Percentiles rank a stretch among this genome's conserved stretches.
Evolutionary conservation across 176 grass and related monocot genomes (phyloP).

Genomic region (Triticum monococcum): DNA sequence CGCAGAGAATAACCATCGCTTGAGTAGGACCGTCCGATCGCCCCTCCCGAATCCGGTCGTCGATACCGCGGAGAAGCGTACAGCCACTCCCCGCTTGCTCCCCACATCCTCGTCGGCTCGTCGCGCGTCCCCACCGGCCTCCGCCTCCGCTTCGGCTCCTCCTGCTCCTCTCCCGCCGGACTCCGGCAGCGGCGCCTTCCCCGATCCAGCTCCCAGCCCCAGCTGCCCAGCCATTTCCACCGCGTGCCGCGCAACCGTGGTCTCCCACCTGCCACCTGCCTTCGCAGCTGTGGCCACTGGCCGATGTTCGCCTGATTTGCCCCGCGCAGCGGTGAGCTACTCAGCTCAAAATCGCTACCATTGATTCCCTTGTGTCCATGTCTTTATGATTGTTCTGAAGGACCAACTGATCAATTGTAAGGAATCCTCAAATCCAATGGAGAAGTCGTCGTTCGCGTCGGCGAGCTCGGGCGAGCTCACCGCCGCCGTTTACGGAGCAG

Average conservation of each 20-base stretch:
- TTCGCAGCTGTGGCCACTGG: not conserved
- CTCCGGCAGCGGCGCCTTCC: not conserved
- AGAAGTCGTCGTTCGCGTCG: slow-evolving; percentile 50
- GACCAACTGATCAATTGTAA: not conserved
- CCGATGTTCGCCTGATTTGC: not conserved
- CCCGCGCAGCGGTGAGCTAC: not conserved
- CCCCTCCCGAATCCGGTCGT: not conserved
- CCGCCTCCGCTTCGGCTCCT: not conserved
- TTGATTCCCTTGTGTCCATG: not conserved
- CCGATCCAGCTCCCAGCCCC: not conserved
- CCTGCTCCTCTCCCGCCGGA: not conserved
- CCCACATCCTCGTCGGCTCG: not conserved
- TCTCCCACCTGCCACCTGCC: not conserved
- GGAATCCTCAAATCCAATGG: slow-evolving; percentile 30
- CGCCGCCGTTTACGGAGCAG: slow-evolving; percentile 16
- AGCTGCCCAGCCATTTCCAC: not conserved
- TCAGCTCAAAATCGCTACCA: not conserved
- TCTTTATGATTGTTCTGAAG: not conserved
- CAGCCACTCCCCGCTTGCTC: not conserved
- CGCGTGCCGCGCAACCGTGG: not conserved
- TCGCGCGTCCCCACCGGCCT: not conserved
- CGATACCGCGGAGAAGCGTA: not conserved
- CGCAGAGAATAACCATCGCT: not conserved
- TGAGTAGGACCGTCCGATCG: not conserved
- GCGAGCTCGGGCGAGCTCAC: slow-evolving; percentile 44